Percentiles rank a stretch among this genome's conserved stretches.
Evolutionary conservation across 495 filamentous ascomycete genomes (phyloP).

Genomic region (Sordaria brevicollis): DNA sequence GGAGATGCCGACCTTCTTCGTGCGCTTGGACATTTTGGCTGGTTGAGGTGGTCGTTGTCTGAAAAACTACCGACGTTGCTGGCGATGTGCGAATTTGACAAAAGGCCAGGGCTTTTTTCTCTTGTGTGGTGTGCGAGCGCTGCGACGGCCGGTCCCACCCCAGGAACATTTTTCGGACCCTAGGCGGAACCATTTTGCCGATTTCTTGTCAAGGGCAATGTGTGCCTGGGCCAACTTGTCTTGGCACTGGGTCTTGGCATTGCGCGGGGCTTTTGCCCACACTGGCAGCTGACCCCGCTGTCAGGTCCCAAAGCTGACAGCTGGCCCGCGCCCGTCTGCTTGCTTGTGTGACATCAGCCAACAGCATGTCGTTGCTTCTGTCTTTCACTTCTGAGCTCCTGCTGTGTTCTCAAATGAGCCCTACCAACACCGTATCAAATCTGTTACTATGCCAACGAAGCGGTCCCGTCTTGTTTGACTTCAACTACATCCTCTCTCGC

Average conservation of each 20-base stretch:
- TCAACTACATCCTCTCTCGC: background rate
- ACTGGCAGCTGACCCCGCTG: background rate
- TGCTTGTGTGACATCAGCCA: background rate
- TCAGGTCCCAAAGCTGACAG: background rate
- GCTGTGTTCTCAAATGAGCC: background rate
- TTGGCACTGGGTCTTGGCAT: background rate
- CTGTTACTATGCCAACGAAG: background rate
- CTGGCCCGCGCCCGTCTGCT: background rate
- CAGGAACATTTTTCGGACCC: conserved; percentile 5
- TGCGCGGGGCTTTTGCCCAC: background rate
- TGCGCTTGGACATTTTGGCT: conserved; percentile 90
- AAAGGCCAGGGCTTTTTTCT: conserved; percentile 21
- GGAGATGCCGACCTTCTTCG: conserved; percentile 91
- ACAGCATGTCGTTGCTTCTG: background rate
- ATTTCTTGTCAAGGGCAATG: background rate
- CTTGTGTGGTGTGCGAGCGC: conserved; percentile 8
- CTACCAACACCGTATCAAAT: background rate
- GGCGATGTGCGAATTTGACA: conserved; percentile 20
- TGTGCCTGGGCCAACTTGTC: background rate
- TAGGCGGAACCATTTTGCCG: conserved; percentile 24
- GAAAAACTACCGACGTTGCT: conserved; percentile 12
- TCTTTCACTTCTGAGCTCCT: background rate
- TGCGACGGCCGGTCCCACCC: background rate
- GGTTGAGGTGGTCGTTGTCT: conserved; percentile 17
- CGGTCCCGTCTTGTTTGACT: no score